Evolutionary conservation across 1,139 yeast genomes (phyloP).

Genomic region (Kurtzmaniella quercitrusa): DNA sequence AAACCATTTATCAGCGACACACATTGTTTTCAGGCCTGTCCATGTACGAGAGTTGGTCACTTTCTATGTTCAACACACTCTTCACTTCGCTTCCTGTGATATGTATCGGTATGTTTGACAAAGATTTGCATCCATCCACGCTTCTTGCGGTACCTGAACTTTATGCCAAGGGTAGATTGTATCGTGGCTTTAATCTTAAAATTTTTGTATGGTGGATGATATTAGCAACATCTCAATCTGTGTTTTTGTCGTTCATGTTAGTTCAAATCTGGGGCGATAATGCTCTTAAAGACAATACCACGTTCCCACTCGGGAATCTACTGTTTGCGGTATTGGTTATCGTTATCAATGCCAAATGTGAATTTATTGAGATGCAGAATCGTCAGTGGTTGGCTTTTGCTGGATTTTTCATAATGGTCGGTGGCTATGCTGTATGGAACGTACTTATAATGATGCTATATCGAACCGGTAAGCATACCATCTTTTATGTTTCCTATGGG

Average conservation of each 20-base stretch:
- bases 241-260: constrained; percentile 64
- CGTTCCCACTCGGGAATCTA: constrained; percentile 78
- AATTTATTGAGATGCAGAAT: constrained; percentile 79
- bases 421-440: constrained; percentile 90
- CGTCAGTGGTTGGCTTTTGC: constrained; percentile 70
- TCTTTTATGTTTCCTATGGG: constrained; percentile 72
- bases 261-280: constrained; percentile 66
- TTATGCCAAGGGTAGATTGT: constrained; percentile 72
- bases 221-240: constrained; percentile 70
- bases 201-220: constrained; percentile 77
- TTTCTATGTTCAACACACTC: constrained; percentile 93
- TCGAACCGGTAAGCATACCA: constrained; percentile 51
- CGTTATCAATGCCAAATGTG: constrained; percentile 73
- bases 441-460: constrained; percentile 69
- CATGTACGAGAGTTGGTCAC: constrained; percentile 90
- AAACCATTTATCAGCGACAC: constrained; percentile 80
- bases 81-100: constrained; percentile 91
- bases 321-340: constrained; percentile 68
- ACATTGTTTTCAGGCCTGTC: constrained; percentile 93
- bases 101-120: constrained; percentile 93
- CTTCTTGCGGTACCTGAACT: constrained; percentile 88
- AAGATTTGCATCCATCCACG: constrained; percentile 85
- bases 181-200: constrained; percentile 67
- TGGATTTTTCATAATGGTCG: constrained; percentile 67
- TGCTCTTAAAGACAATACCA: constrained; percentile 65